These are phyloP conservation scores for Simmondsia chinensis DNA, from an alignment of 148 eudicot species.

Conservation along the genomic window DNA sequence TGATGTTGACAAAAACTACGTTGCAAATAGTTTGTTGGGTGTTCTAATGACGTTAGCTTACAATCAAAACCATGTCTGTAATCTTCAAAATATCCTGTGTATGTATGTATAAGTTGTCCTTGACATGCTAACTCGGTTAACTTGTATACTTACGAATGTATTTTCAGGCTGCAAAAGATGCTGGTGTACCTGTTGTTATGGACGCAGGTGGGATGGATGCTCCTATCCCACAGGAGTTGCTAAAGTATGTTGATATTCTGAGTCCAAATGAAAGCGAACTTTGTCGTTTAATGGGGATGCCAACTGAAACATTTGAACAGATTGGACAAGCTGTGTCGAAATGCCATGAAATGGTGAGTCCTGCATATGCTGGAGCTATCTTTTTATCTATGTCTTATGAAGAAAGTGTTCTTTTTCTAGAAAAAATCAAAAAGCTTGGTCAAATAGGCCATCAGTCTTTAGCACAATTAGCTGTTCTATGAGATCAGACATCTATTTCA, in stretches of 20 bases:
- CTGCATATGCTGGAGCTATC: background rate
- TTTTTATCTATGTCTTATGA: background rate
- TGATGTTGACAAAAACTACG: too few species aligned
- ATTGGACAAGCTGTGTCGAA: conserved; percentile 60
- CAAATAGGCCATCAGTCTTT: too few species aligned
- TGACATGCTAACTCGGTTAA: background rate
- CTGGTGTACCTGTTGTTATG: conserved; percentile 55
- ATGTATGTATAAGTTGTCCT: too few species aligned
- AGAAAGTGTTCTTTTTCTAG: too few species aligned
- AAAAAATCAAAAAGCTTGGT: too few species aligned
- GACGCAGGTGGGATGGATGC: conserved; percentile 83
- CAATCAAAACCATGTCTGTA: too few species aligned
- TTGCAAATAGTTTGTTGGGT: too few species aligned
- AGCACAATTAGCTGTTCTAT: too few species aligned
- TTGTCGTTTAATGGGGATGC: conserved; percentile 73
- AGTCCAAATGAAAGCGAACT: conserved; percentile 95
- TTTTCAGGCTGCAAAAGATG: conserved; percentile 54
- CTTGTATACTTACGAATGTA: too few species aligned
- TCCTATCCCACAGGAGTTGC: conserved; percentile 52
- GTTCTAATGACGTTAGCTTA: too few species aligned
- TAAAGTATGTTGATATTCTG: conserved; percentile 28
- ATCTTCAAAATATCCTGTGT: too few species aligned
- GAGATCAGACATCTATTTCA: too few species aligned
- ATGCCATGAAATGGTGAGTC: conserved; percentile 68
- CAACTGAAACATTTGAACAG: conserved; percentile 67